A percentile compares a stretch with the other conserved stretches of the same genome.
Evolutionary conservation across 1,284 basidiomycete species (phyloP).

Genomic region (Moesziomyces sp.): DNA sequence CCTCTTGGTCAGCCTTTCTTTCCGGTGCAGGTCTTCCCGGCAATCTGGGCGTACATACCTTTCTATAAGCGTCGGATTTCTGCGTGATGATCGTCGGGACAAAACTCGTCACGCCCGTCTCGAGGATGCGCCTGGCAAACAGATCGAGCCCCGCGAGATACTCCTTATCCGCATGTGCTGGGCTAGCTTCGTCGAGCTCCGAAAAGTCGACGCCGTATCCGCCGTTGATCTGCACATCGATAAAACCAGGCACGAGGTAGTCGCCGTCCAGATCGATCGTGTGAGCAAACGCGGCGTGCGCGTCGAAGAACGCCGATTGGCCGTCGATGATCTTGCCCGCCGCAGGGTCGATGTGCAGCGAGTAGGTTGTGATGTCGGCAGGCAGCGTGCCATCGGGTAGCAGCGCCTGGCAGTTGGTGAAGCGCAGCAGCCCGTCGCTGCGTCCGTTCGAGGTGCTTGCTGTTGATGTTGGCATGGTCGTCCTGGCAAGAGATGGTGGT

Average conservation of each 20-base stretch:
- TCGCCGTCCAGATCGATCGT: slow-evolving; percentile 40
- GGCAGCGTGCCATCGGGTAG: slow-evolving; percentile 26
- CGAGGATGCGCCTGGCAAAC: slow-evolving; percentile 80
- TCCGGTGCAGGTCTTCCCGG: too few species aligned
- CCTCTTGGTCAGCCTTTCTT: neutral
- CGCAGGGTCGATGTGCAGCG: slow-evolving; percentile 24
- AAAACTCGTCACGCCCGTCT: slow-evolving; percentile 87
- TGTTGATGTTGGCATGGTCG: slow-evolving; percentile 9
- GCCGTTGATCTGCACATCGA: slow-evolving; percentile 86
- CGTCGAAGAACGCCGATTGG: slow-evolving; percentile 33
- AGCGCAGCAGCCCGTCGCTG: slow-evolving; percentile 11
- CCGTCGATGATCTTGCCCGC: slow-evolving; percentile 36
- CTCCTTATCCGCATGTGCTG: slow-evolving; percentile 56
- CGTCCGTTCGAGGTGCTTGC: neutral
- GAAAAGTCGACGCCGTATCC: slow-evolving; percentile 91
- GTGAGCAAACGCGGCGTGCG: slow-evolving; percentile 3
- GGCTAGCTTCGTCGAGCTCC: slow-evolving; percentile 72
- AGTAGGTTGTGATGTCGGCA: slow-evolving; percentile 20
- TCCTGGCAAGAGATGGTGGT: neutral
- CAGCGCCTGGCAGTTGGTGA: slow-evolving; percentile 43
- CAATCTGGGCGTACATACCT: slow-evolving; percentile 17
- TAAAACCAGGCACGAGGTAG: slow-evolving; percentile 75
- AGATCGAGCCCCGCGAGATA: slow-evolving; percentile 73
- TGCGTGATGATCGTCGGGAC: slow-evolving; percentile 67
- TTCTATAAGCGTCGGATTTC: slow-evolving; percentile 31